Evolutionary conservation across 78 protist genomes (phyloP).

Genomic region (Monocercomonoides exilis): DNA sequence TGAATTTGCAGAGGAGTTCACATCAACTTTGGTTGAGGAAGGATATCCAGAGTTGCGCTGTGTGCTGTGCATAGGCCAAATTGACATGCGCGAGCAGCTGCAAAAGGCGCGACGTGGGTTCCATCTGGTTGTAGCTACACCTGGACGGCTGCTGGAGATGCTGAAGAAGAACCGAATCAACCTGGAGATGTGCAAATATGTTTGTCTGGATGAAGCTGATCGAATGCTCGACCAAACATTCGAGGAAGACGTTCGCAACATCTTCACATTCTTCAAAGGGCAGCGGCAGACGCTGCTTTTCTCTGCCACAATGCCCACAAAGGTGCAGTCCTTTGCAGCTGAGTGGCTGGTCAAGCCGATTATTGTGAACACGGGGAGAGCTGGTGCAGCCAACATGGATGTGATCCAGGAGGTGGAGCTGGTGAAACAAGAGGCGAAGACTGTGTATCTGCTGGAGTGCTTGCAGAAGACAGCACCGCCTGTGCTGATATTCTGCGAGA

Average conservation of each 20-base stretch:
- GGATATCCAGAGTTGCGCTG: slow-evolving; percentile 29
- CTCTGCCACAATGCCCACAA: slow-evolving; percentile 85
- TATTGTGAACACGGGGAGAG: slow-evolving; percentile 80
- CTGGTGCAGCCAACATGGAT: slow-evolving; percentile 85
- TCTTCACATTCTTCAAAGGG: slow-evolving; percentile 55
- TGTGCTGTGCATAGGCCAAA: slow-evolving; percentile 45
- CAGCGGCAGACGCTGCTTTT: slow-evolving; percentile 81
- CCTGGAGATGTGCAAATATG: slow-evolving; percentile 45
- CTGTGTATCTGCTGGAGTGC: slow-evolving; percentile 84
- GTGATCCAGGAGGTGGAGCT: slow-evolving; percentile 82
- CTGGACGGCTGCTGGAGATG: slow-evolving; percentile 81
- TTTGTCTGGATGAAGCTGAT: slow-evolving; percentile 89
- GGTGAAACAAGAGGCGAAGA: slow-evolving; percentile 71
- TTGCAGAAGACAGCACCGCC: slow-evolving; percentile 97
- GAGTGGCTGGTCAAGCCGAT: slow-evolving; percentile 71
- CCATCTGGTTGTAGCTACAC: slow-evolving; percentile 81
- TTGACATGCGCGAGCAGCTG: slow-evolving; percentile 41
- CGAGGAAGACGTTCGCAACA: slow-evolving; percentile 77
- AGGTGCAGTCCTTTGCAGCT: slow-evolving; percentile 59
- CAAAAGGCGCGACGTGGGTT: slow-evolving; percentile 48
- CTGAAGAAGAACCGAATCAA: slow-evolving; percentile 52
- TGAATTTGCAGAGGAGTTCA: slow-evolving; percentile 38
- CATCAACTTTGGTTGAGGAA: slow-evolving; percentile 25
- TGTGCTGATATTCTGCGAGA: slow-evolving; percentile 80
- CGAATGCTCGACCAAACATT: slow-evolving; percentile 81